Base-by-base conservation (phyloP, 805 yeast genomes). In the Komagataella pastoris region DNA sequence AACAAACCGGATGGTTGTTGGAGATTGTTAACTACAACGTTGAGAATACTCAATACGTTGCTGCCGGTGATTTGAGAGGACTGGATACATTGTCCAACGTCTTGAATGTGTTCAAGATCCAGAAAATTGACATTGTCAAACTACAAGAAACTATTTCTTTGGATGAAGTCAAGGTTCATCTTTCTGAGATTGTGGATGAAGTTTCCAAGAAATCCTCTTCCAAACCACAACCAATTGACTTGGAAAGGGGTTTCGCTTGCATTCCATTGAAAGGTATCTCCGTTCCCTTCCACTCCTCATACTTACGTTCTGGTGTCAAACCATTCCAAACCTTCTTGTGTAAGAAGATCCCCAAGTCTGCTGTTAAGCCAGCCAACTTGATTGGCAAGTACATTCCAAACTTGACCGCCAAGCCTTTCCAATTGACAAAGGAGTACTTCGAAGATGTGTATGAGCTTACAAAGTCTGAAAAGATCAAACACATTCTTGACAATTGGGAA, bases 221-320 rank as follows among this genome's bases (percentile, higher is more conserved):
- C 54, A 93, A 93, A 74, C 89, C 95, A 51, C 98, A 91, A 75
- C 99, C 99, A 61, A 88, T 93, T 67, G 95, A 89, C 52, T 77
- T 95, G 64, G 95, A 93, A 74, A 85, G 99, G 75, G 99, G 99
- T 23, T 91, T 88, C 61, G 98, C 99, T 46, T 91, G 93, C 63
- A 93, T 93, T 62, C 99, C 99, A 68, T 80, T 93, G 70, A 89
- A 85, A 77, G 99, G 99, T 61, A 93, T 93, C 59, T 88, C 97
- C n/a, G 99, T 93, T 66, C 99, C 99, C 56, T 93, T 93, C 97
- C 99, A 93, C 74, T 89, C 97, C 24, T 84, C 96, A n/a, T 93
- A 95, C 75, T 79, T 93, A 74, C 85, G 91, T 79, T 87, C 93
- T 53, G 99, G 99, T 73, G 99, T 93, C 54, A 91, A 90, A 73